phyloP scores from a whole-genome alignment of 208 protist species.

The Trypanosoma lewisi region DNA sequence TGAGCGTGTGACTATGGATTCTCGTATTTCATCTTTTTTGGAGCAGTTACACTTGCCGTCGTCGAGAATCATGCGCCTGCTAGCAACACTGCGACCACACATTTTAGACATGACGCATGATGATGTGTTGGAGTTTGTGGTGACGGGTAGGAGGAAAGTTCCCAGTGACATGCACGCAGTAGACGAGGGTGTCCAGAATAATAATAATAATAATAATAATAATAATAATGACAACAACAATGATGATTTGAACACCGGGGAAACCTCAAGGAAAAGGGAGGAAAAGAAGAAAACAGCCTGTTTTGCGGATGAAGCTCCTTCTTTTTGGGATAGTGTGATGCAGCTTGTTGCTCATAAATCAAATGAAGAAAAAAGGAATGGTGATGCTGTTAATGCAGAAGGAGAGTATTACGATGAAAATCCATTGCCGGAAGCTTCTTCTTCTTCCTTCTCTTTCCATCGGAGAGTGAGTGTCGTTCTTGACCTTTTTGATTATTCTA shows the following conservation, averaged over 20 bases:
- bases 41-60: constrained; percentile 51
- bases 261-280: background rate
- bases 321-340: constrained; percentile 37
- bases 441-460: constrained; percentile 80
- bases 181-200: background rate
- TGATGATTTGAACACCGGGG: background rate
- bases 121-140: constrained; percentile 75
- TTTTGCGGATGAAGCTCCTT: constrained; percentile 18
- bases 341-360: background rate
- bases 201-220: background rate
- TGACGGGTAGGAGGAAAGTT: constrained; percentile 61
- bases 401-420: background rate
- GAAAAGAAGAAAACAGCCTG: constrained; percentile 1
- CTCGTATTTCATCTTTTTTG: constrained; percentile 57
- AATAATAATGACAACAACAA: background rate
- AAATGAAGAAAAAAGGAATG: background rate
- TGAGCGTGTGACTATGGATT: constrained; percentile 30
- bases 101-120: constrained; percentile 56
- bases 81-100: constrained; percentile 31
- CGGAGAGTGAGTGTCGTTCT: constrained; percentile 46
- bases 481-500: constrained; percentile 77
- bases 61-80: constrained; percentile 41
- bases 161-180: constrained; percentile 59
- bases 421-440: background rate
- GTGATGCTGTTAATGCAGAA: background rate